Conservation (phyloP, 176 grass and related monocot genomes). For the Pontederia crassipes region DNA sequence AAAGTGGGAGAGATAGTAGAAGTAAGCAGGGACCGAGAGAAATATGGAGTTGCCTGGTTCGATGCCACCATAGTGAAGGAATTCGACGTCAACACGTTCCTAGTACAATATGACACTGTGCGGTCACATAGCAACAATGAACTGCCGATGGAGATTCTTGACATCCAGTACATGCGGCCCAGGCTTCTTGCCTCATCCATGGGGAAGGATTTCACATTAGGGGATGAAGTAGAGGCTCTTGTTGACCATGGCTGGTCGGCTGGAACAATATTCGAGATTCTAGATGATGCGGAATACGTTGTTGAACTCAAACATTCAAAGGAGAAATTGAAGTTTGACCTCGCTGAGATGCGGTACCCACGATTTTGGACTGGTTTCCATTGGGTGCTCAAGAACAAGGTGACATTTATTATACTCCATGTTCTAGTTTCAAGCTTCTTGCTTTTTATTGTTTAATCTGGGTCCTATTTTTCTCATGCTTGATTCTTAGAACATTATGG, state of each 20-base stretch:
- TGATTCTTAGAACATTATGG: not conserved
- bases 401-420: not conserved
- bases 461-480: too few species aligned
- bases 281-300: constrained; percentile 19
- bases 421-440: too few species aligned
- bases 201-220: constrained; percentile 17
- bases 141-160: constrained; percentile 26
- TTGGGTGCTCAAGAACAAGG: constrained; percentile 36
- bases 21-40: constrained; percentile 26
- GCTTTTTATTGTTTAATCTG: too few species aligned
- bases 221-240: constrained; percentile 30
- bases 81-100: constrained; percentile 23
- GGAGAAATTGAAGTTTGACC: constrained; percentile 7
- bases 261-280: constrained; percentile 10
- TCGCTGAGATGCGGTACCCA: constrained; percentile 24
- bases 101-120: constrained; percentile 40
- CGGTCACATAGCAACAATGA: constrained; percentile 2
- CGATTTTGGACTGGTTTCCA: constrained; percentile 42
- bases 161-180: constrained; percentile 39
- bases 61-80: constrained; percentile 25
- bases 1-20: constrained; percentile 37
- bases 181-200: constrained; percentile 3
- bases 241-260: constrained; percentile 40
- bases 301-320: constrained; percentile 6
- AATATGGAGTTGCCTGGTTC: constrained; percentile 49